Conservation (phyloP, 306 rosid species). For the Fagus crenata region DNA sequence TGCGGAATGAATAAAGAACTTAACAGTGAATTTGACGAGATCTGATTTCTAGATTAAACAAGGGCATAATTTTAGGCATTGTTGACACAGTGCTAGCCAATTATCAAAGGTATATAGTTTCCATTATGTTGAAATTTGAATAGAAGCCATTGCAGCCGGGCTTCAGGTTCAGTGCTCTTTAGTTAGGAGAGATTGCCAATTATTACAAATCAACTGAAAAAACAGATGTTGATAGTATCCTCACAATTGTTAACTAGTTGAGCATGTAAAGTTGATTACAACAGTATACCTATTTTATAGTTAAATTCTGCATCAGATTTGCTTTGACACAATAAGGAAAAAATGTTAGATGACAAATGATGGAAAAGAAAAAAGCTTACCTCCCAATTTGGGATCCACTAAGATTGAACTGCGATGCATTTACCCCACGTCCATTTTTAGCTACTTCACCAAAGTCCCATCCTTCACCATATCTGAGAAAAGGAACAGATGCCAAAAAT, state of each 20-base stretch:
- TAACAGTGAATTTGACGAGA: not conserved
- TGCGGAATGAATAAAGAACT: slow-evolving; percentile 19
- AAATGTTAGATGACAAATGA: slow-evolving; percentile 10
- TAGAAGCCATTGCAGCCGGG: not conserved
- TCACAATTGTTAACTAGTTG: slow-evolving; percentile 15
- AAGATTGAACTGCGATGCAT: slow-evolving; percentile 90
- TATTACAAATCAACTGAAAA: not conserved
- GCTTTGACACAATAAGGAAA: slow-evolving; percentile 6
- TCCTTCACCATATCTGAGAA: slow-evolving; percentile 91
- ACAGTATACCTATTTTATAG: not conserved
- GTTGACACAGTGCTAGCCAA: not conserved
- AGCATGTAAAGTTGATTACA: slow-evolving; percentile 18
- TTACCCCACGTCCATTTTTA: slow-evolving; percentile 83
- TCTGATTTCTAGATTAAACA: slow-evolving; percentile 6
- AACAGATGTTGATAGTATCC: not conserved
- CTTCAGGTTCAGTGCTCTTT: not conserved
- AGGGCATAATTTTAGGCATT: slow-evolving; percentile 17
- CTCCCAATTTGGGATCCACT: slow-evolving; percentile 85
- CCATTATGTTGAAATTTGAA: not conserved
- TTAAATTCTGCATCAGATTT: slow-evolving; percentile 1
- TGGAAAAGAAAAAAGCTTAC: slow-evolving; percentile 43
- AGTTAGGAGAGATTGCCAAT: slow-evolving; percentile 1
- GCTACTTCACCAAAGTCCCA: slow-evolving; percentile 99
- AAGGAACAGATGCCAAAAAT: slow-evolving; percentile 14
- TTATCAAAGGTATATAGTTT: not conserved